Evolutionary conservation across 805 yeast genomes (phyloP), one percentile per base, ranked within the genome.

Genomic region (Ascoidea tarda): DNA sequence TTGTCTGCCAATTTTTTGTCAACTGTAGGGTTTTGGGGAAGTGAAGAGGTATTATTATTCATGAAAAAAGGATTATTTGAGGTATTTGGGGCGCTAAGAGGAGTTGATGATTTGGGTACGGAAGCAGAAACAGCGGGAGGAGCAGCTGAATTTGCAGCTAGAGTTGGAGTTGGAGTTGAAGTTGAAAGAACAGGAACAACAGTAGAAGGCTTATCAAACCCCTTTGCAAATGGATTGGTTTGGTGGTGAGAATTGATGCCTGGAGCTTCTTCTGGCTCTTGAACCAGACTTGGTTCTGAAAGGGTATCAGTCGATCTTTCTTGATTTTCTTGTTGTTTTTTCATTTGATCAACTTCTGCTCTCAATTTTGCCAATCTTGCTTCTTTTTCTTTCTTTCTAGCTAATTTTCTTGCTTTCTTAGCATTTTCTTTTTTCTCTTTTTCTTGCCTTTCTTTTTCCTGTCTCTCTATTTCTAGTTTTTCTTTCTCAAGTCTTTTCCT

Each of bases 401-500:
- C 44, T 14, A 38, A 38, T 38, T 52, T 56, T 32, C 48, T 51
- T 42, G 52, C 58, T 47, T 51, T 54, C 6, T 49, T 52, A 12
- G 49, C 54, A 6, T 54, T 55, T 28, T 48, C 49, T 46, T 52
- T 52, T 32, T 16, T 14, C n/a, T 46, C 14, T 5, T 48, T 33
- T 42, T 16, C 14, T 28, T 10, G 6, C 3, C 33, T 48, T 51
- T 53, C 53, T 33, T 49, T 31, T 28, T 16, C 33, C 14, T 50
- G 47, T 47, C 50, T 47, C 14, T 50, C 45, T n/a, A 21, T 33
- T 32, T 49, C 53, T 46, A 33, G 38, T 5, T 50, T 32, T 45
- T 66, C 57, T 63, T 61, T 51, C 62, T 65, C n/a, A 60, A 59
- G 50, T 62, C 63, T 51, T 57, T 61, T 3, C 66, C 68, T 57